Evolutionary conservation across 495 filamentous ascomycete genomes (phyloP).

Genomic region (Immersiella caudata): DNA sequence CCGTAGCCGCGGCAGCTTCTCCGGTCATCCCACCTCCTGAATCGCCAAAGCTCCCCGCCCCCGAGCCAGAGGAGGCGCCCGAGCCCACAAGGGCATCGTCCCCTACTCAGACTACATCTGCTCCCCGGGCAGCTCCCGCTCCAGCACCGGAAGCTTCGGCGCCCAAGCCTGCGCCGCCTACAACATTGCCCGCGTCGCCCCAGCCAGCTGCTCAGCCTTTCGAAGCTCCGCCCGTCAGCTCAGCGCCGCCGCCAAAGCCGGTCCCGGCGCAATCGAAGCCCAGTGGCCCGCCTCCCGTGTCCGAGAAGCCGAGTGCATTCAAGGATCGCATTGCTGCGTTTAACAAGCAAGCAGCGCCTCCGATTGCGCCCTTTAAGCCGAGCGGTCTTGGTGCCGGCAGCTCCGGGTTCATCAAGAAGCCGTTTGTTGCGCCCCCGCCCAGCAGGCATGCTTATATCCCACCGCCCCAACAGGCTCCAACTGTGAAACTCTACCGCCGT

Average conservation of each 20-base stretch:
- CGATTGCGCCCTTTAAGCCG: slow-evolving; percentile 85
- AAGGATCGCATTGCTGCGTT: slow-evolving; percentile 95
- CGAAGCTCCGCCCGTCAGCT: slow-evolving; percentile 29
- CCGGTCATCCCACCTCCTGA: slow-evolving; percentile 63
- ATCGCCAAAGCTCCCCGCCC: slow-evolving; percentile 38
- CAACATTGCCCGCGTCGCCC: slow-evolving; percentile 45
- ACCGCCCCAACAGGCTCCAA: slow-evolving; percentile 61
- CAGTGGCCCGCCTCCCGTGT: slow-evolving; percentile 63
- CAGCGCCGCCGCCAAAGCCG: slow-evolving; percentile 50
- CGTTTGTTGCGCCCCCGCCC: slow-evolving; percentile 95
- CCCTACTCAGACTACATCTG: slow-evolving; percentile 30
- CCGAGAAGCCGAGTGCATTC: slow-evolving; percentile 88
- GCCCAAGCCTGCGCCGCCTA: slow-evolving; percentile 43
- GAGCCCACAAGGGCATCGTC: slow-evolving; percentile 28
- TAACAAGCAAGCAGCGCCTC: slow-evolving; percentile 85
- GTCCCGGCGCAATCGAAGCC: slow-evolving; percentile 38
- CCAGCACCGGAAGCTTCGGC: slow-evolving; percentile 39
- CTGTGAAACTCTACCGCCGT: slow-evolving; percentile 76
- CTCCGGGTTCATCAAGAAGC: slow-evolving; percentile 87
- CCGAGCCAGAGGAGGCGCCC: slow-evolving; percentile 36
- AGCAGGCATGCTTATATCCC: slow-evolving; percentile 92
- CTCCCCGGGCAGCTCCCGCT: slow-evolving; percentile 34
- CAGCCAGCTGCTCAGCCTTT: slow-evolving; percentile 37
- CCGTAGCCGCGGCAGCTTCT: slow-evolving; percentile 64
- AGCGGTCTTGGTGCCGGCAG: slow-evolving; percentile 60